Evolutionary conservation across 371 early-diverging fungal genomes (phyloP).

Genomic region (Saksenaea oblongispora): DNA sequence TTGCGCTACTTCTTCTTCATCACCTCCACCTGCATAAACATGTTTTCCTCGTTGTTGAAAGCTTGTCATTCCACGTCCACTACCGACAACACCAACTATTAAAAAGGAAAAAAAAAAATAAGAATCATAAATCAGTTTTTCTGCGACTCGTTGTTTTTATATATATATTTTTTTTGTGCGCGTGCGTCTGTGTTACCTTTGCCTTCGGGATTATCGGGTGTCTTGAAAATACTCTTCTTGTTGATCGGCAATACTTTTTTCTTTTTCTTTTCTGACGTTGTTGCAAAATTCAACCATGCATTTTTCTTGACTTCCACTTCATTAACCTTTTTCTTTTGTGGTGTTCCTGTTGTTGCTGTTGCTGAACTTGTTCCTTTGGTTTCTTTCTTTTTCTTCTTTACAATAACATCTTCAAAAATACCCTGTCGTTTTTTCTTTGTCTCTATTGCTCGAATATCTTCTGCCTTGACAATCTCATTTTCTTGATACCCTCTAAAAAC

Average conservation of each 20-base stretch:
- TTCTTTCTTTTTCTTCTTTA: slow-evolving; percentile 25
- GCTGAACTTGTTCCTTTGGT: slow-evolving; percentile 18
- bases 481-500: slow-evolving; percentile 67
- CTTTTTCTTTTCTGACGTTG: slow-evolving; percentile 48
- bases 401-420: slow-evolving; percentile 45
- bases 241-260: slow-evolving; percentile 52
- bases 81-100: slow-evolving; percentile 71
- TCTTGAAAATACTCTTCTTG: slow-evolving; percentile 72
- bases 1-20: slow-evolving; percentile 8
- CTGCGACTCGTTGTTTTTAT: not conserved
- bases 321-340: slow-evolving; percentile 45
- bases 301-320: slow-evolving; percentile 78
- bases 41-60: slow-evolving; percentile 71
- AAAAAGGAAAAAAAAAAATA: too few relatives aligned
- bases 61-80: slow-evolving; percentile 71
- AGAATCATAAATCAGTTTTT: not conserved
- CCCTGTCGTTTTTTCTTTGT: slow-evolving; percentile 39
- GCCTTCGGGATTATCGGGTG: slow-evolving; percentile 67
- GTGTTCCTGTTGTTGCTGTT: slow-evolving; percentile 7
- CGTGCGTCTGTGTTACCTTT: slow-evolving; percentile 48
- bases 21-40: slow-evolving; percentile 36
- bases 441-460: slow-evolving; percentile 56
- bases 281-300: slow-evolving; percentile 80
- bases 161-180: not conserved
- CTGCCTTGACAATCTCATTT: slow-evolving; percentile 55